Base-by-base conservation (phyloP, 768 basidiomycete species). In the Lactarius quietus region DNA sequence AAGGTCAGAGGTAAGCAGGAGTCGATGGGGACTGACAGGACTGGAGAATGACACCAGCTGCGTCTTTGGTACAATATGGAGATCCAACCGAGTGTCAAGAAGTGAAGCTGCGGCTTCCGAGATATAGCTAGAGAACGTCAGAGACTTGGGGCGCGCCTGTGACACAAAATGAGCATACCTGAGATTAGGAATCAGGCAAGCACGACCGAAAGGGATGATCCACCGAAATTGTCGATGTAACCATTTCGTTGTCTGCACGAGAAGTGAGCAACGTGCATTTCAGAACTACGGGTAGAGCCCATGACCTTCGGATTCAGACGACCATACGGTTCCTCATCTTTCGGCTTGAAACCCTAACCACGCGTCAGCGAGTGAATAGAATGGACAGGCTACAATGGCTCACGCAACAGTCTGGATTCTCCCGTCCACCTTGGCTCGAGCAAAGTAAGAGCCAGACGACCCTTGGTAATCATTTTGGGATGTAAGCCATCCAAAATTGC, bases 381-480 rank as follows among this genome's bases (percentile, higher is more conserved):
- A 45, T 52, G 31, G 28, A 64, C 26, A 20, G 35, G 15, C 23
- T 33, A 38, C 55, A 41, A 9, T 10, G 17, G 78, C 90, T 75
- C 72, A 92, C 91, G 88, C 91, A 52, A 93, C 87, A 17, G 89
- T 92, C 67, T 90, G 88, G 8, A 92, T 82, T 53, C 82, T 80
- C 26, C 88, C 89, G 17, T 91, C 89, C n/a, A 80, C 77, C 76
- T 89, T 93, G 1, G 87, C 84, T 63, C 91, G 85, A n/a, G 90
- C 92, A 75, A 95, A 95, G 76, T 96, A 96, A 54, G 90, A 92
- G 0, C 94, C 94, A 6, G 89, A 92, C 2, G 90, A 93, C 14
- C 94, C 72, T 93, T 94, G 6, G 84, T 76, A 57, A 95, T 95
- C 85, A 95, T 90, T 74, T 93, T 92, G 12, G 93, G 93, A 70